A percentile compares a stretch with the other conserved stretches of the same genome.
phyloP scores from a whole-genome alignment of 306 rosid genomes.

The Aeschynomene evenia region DNA sequence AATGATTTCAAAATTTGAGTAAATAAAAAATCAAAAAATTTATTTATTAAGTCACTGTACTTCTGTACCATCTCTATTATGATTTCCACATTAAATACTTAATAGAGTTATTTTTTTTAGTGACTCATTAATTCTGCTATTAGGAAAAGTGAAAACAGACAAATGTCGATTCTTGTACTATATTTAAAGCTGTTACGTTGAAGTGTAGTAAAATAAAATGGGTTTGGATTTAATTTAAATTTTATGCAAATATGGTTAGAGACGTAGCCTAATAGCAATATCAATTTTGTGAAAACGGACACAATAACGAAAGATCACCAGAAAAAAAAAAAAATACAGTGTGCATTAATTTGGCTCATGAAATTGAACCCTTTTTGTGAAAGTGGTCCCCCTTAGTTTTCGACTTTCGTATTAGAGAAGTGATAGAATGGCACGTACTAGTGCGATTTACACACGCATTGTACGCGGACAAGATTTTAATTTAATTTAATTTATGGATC shows the following conservation, averaged over 20 bases:
- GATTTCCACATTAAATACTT: too few relatives aligned
- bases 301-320: conserved; percentile 18
- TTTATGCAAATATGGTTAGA: not conserved
- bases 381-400: not conserved
- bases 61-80: too few relatives aligned
- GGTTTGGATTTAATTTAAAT: too few relatives aligned
- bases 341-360: not conserved
- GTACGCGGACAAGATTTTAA: conserved; percentile 38
- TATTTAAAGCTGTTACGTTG: not conserved
- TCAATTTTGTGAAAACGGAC: not conserved
- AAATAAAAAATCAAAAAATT: too few relatives aligned
- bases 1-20: too few relatives aligned
- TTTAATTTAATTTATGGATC: too few relatives aligned
- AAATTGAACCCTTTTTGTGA: not conserved
- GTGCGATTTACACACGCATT: conserved; percentile 24
- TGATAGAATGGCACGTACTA: conserved; percentile 2
- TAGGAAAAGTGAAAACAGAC: too few relatives aligned
- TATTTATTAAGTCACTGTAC: too few relatives aligned
- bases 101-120: too few relatives aligned
- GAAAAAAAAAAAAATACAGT: not conserved
- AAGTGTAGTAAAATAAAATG: too few relatives aligned
- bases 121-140: too few relatives aligned
- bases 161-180: not conserved
- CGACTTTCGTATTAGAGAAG: conserved; percentile 15
- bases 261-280: not conserved